These are phyloP conservation scores for Trypanosoma avium DNA, from an alignment of 208 protist genomes.

Conservation along the genomic window DNA sequence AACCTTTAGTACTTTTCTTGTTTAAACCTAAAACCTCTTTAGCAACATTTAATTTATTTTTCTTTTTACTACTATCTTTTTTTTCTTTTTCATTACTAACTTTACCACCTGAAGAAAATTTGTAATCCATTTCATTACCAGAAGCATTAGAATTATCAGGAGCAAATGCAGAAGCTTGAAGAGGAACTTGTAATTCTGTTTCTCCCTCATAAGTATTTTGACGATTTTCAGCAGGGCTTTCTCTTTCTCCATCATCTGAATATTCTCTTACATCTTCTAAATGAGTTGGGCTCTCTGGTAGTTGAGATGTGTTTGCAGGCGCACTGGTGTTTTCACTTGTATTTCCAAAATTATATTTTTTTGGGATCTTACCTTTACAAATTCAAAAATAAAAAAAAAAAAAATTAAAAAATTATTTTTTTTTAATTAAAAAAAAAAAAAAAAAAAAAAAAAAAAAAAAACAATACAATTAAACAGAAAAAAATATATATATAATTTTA, in stretches of 20 bases:
- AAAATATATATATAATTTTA: conserved; percentile 5
- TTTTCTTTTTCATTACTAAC: conserved; percentile 12
- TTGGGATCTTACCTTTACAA: conserved; percentile 18
- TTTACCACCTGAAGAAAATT: neutral
- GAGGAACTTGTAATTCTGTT: neutral
- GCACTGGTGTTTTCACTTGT: neutral
- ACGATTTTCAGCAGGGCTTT: neutral
- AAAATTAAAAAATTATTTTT: neutral
- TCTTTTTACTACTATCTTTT: conserved; percentile 25
- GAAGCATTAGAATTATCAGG: neutral
- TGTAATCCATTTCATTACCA: neutral
- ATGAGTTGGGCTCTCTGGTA: neutral
- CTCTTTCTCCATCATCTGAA: conserved; percentile 23
- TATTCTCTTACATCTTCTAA: conserved; percentile 20
- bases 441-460: conserved; percentile 4
- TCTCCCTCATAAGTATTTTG: neutral
- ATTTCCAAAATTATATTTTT: conserved; percentile 55
- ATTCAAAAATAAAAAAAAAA: no score
- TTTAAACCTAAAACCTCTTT: conserved; percentile 45
- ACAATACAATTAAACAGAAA: conserved; percentile 11
- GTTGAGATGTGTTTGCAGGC: neutral
- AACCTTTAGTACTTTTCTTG: conserved; percentile 47
- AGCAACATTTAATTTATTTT: conserved; percentile 16
- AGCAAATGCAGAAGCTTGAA: conserved; percentile 32
- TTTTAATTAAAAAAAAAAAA: conserved; percentile 5